A percentile compares a stretch with the other conserved stretches of the same genome.
phyloP scores from a whole-genome alignment of 2,329 filamentous ascomycete species.

The Alternaria sp. region DNA sequence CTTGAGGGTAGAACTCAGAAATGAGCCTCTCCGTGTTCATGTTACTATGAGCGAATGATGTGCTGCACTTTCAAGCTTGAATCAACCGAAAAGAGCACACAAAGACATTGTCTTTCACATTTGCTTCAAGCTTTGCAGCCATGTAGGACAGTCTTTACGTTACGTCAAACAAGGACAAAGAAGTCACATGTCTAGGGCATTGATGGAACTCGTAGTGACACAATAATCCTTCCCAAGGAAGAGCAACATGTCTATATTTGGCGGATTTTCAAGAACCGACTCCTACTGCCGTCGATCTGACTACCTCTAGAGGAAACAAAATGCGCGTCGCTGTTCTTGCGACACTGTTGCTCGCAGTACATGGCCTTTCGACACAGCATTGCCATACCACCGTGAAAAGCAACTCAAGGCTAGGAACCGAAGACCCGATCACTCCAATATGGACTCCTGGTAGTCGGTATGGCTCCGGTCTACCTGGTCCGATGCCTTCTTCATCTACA shows the following conservation, averaged over 20 bases:
- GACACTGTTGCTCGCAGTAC: neutral
- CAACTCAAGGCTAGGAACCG: neutral
- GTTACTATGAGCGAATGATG: neutral
- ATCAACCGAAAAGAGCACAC: neutral
- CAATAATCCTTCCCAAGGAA: neutral
- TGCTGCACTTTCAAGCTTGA: neutral
- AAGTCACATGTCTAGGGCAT: neutral
- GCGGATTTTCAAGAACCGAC: neutral
- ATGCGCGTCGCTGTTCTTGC: neutral
- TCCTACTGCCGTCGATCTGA: neutral
- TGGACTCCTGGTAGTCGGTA: neutral
- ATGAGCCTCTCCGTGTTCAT: neutral
- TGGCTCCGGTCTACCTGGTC: conserved; percentile 4
- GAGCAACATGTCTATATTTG: neutral
- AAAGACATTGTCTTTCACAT: conserved; percentile 4
- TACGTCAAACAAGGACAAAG: neutral
- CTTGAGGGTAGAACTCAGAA: no score
- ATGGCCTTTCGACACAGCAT: neutral
- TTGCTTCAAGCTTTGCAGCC: neutral
- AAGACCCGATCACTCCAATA: neutral
- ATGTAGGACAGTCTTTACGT: neutral
- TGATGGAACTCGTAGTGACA: neutral
- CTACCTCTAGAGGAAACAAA: neutral
- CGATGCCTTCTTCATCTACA: neutral
- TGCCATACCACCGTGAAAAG: neutral